These are phyloP conservation scores for Tephrocybe sp. DNA, from an alignment of 768 basidiomycete species.

Conservation along the genomic window DNA sequence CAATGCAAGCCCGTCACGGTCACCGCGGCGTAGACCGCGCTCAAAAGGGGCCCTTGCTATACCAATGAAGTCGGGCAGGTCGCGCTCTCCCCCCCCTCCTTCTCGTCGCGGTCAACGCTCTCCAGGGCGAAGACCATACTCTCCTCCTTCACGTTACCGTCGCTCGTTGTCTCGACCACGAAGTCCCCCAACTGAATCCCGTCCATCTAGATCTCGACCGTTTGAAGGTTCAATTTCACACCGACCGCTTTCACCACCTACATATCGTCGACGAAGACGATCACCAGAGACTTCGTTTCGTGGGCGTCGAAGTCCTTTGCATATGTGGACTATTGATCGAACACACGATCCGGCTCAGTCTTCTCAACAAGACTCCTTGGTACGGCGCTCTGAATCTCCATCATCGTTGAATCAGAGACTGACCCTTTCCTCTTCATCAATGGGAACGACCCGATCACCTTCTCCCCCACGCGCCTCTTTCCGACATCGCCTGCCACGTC, in stretches of 20 bases:
- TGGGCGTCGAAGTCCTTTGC: slow-evolving; percentile 7
- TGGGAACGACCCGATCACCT: not conserved
- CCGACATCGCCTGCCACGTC: slow-evolving; percentile 1
- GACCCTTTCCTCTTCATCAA: slow-evolving; percentile 3
- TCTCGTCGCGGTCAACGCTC: not conserved
- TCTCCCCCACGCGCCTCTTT: not conserved
- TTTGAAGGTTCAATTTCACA: not conserved
- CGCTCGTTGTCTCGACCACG: slow-evolving; percentile 1
- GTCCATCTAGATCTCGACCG: not conserved
- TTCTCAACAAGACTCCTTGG: not conserved
- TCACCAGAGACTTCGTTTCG: slow-evolving; percentile 1
- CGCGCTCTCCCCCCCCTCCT: not conserved
- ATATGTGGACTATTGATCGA: slow-evolving; percentile 12
- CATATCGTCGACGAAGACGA: not conserved
- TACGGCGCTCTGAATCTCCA: not conserved
- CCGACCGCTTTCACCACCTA: not conserved
- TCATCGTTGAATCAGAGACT: not conserved
- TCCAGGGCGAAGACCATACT: not conserved
- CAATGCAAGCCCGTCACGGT: not conserved
- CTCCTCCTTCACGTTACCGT: slow-evolving; percentile 5
- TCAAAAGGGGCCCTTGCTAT: slow-evolving; percentile 1
- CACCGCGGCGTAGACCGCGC: slow-evolving; percentile 1
- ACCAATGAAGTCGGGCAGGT: not conserved
- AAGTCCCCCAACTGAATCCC: not conserved
- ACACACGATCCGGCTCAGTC: not conserved